Percentiles rank a stretch among this genome's conserved stretches.
Evolutionary conservation across 352 stramenopile genomes (phyloP).

Genomic region (Pythium periplocum): DNA sequence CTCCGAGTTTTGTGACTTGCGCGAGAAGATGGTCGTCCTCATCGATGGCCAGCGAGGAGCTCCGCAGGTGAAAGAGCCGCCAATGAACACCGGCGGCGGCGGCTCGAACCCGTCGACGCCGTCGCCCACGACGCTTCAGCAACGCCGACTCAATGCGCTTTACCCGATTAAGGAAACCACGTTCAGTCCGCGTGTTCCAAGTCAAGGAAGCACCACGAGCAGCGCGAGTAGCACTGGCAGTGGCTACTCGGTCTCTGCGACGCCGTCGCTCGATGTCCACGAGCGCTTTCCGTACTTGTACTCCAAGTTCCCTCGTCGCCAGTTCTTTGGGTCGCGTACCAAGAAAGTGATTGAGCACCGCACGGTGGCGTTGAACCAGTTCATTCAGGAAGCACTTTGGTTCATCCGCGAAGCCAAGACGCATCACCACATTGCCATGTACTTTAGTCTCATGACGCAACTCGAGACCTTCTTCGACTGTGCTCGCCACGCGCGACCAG

Average conservation of each 20-base stretch:
- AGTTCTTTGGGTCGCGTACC: constrained; percentile 63
- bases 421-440: constrained; percentile 59
- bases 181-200: constrained; percentile 15
- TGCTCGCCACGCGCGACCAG: constrained; percentile 19
- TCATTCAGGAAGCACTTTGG: constrained; percentile 50
- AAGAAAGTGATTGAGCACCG: constrained; percentile 66
- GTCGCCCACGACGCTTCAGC: constrained; percentile 1
- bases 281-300: constrained; percentile 59
- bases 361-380: constrained; percentile 49
- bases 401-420: constrained; percentile 49
- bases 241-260: not conserved
- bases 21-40: constrained; percentile 55
- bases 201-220: constrained; percentile 15
- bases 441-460: constrained; percentile 67
- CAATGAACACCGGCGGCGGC: not conserved
- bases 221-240: constrained; percentile 4
- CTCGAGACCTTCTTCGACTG: constrained; percentile 65
- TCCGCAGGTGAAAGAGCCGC: not conserved
- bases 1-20: constrained; percentile 68
- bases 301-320: constrained; percentile 55
- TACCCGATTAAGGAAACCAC: constrained; percentile 4
- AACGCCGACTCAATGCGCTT: constrained; percentile 6
- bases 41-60: constrained; percentile 28
- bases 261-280: constrained; percentile 3
- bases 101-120: constrained; percentile 10